A percentile compares a stretch with the other conserved stretches of the same genome.
Conservation (phyloP, 306 rosid genomes). For the Castanopsis chinensis region DNA sequence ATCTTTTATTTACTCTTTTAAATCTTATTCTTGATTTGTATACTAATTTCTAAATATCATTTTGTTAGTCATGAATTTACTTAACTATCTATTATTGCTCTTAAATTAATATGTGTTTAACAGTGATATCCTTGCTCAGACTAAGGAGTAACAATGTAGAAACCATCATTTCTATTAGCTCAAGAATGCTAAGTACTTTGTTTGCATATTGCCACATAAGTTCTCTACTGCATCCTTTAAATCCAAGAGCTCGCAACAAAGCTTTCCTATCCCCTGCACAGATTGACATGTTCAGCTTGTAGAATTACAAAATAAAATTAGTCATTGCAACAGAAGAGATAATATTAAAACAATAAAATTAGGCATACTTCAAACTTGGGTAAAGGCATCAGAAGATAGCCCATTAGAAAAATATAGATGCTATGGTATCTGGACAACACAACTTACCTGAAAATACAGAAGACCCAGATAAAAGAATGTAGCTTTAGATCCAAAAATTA, state of each 20-base stretch:
- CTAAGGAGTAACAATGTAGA: background rate
- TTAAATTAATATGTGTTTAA: no score
- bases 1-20: no score
- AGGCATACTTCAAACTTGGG: no score
- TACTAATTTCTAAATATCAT: no score
- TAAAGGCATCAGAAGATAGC: no score
- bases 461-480: background rate
- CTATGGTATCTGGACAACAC: no score
- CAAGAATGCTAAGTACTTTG: constrained; percentile 88
- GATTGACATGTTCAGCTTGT: background rate
- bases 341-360: no score
- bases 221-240: constrained; percentile 95
- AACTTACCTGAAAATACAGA: background rate
- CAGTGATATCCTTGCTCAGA: background rate
- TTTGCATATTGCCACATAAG: constrained; percentile 84
- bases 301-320: background rate
- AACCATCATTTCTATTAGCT: constrained; percentile 48
- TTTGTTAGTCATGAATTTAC: no score
- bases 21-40: no score
- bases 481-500: background rate
- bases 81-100: no score
- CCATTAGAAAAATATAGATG: no score
- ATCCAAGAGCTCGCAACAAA: constrained; percentile 92
- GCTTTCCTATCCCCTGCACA: constrained; percentile 88
- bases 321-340: background rate